A percentile compares a stretch with the other conserved stretches of the same genome.
These are phyloP conservation scores for Asterella californica DNA, from an alignment of 225 moss, liverwort and hornwort species.

Conservation along the genomic window DNA sequence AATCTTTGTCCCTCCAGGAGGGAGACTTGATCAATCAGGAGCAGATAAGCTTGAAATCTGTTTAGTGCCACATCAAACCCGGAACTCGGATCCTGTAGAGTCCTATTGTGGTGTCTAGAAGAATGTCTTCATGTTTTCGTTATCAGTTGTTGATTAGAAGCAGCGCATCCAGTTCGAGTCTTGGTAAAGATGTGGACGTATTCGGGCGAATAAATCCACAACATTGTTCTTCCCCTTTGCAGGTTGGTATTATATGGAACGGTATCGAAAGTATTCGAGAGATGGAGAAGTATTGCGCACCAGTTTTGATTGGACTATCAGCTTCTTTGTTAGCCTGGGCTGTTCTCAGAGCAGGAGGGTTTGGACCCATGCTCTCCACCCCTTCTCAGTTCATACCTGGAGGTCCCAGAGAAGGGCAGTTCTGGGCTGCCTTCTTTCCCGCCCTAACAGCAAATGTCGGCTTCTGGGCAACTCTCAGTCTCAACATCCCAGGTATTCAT, in stretches of 20 bases:
- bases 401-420: slow-evolving; percentile 75
- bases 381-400: slow-evolving; percentile 79
- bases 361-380: slow-evolving; percentile 77
- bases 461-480: slow-evolving; percentile 90
- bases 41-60: too few relatives aligned
- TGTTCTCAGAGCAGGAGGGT: slow-evolving; percentile 68
- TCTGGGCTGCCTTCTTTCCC: slow-evolving; percentile 84
- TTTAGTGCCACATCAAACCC: too few relatives aligned
- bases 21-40: too few relatives aligned
- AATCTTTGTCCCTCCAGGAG: background rate
- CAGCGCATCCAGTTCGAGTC: background rate
- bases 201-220: background rate
- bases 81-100: too few relatives aligned
- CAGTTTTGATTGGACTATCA: slow-evolving; percentile 70
- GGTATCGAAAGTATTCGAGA: slow-evolving; percentile 91
- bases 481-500: slow-evolving; percentile 82
- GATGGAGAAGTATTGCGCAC: slow-evolving; percentile 86
- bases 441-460: slow-evolving; percentile 90
- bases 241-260: slow-evolving; percentile 84
- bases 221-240: slow-evolving; percentile 1
- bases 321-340: slow-evolving; percentile 80
- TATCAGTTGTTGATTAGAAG: background rate
- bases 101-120: too few relatives aligned
- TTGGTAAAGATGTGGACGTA: too few relatives aligned
- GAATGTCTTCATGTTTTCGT: too few relatives aligned